Conservation (phyloP, 2,329 filamentous ascomycete genomes). For the Magnaporthales sp. region DNA sequence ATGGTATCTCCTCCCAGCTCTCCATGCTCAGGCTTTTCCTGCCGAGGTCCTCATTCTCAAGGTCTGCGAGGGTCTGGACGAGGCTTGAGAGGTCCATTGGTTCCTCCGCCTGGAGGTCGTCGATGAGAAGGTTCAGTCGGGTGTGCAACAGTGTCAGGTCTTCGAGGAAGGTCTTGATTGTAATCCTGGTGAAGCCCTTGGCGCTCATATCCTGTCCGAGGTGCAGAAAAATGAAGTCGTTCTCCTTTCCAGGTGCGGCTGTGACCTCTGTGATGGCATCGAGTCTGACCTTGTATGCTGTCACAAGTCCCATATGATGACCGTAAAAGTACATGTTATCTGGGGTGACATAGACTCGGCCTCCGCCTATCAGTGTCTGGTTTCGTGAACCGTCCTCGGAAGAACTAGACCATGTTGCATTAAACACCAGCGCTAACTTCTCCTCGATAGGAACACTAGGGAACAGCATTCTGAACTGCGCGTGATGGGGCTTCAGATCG, state of each 20-base stretch:
- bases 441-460: constrained; percentile 69
- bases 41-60: constrained; percentile 57
- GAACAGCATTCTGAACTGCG: constrained; percentile 88
- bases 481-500: constrained; percentile 77
- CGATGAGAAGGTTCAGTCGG: constrained; percentile 77
- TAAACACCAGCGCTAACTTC: constrained; percentile 83
- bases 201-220: constrained; percentile 53
- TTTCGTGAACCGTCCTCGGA: constrained; percentile 32
- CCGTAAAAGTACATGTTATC: constrained; percentile 94
- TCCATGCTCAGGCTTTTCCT: constrained; percentile 66
- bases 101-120: constrained; percentile 66
- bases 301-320: constrained; percentile 82
- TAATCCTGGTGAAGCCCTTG: constrained; percentile 63
- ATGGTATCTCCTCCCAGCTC: constrained; percentile 81
- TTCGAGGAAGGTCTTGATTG: constrained; percentile 88
- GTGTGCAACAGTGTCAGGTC: constrained; percentile 74
- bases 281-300: constrained; percentile 71
- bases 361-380: constrained; percentile 50
- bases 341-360: constrained; percentile 80
- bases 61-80: constrained; percentile 62
- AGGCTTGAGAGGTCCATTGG: constrained; percentile 60
- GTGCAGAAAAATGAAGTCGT: constrained; percentile 87
- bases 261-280: constrained; percentile 80
- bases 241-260: constrained; percentile 79
- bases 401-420: constrained; percentile 70